Evolutionary conservation across 495 filamentous ascomycete genomes (phyloP), one percentile per base, ranked within the genome.

Genomic region (Aspergillus campestris): DNA sequence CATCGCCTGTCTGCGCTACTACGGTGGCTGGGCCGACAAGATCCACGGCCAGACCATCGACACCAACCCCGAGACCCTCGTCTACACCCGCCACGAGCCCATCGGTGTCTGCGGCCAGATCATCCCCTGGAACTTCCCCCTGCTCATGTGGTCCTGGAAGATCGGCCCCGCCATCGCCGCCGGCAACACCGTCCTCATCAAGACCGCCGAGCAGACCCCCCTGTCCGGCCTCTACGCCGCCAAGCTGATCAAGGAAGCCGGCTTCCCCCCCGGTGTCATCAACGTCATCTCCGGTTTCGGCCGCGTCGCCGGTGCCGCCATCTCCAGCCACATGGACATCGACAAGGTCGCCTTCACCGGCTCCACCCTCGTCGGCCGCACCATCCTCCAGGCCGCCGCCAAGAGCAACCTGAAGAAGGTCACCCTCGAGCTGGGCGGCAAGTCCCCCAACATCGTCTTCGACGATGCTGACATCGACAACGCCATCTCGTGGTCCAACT

Each of bases 341-440:
- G 90, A 98, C 79, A 98, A 98, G 82, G 72, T 98, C 52, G 92
- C 92, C 59, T 98, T 98, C 77, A 98, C 92, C 50, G 92, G 92
- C 50, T 95, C 88, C 13, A 98, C 92, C 55, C 56, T 85, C 42
- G 84, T 94, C 47, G 92, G 92, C 55, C 88, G 92, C 55, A 75
- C 75, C 53, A 87, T 98, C 78, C 88, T 97, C 80, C 94, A 96
- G 80, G 89, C 91, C 28, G 89, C 92, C 9, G 92, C 92, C 38
- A 73, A 82, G 62, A 92, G 86, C 60, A 97, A 97, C 78, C 62
- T 97, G 65, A 97, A 97, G 85, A 95, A 95, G 82, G 92, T 96
- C 40, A 97, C 91, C n/a, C 80, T 97, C 30, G 91, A 97, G 71
- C 84, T 97, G 43, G 91, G 91, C 65, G 91, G 91, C 71, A 97